Percentiles rank a stretch among this genome's conserved stretches.
Conservation (phyloP, 768 basidiomycete species). For the Saitozyma podzolica region DNA sequence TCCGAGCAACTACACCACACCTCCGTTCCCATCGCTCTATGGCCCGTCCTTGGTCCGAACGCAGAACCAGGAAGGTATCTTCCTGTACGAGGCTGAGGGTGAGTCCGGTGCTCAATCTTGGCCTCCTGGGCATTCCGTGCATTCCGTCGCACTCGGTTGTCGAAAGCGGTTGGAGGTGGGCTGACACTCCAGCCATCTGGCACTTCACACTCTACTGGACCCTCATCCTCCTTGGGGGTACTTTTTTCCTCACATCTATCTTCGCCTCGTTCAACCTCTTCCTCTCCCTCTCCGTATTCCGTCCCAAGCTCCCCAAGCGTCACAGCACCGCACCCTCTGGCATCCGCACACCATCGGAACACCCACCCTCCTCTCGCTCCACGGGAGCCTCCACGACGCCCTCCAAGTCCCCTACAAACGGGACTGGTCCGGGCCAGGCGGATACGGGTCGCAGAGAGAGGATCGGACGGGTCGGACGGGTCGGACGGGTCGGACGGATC, state of each 20-base stretch:
- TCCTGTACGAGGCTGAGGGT: conserved; percentile 47
- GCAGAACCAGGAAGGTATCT: conserved; percentile 27
- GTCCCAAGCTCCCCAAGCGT: neutral
- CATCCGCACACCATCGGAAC: neutral
- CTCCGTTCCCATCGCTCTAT: conserved; percentile 41
- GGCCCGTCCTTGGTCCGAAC: conserved; percentile 26
- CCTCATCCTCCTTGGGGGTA: conserved; percentile 23
- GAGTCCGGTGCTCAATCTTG: neutral
- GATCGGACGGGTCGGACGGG: neutral
- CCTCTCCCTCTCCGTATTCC: conserved; percentile 19
- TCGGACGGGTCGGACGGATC: neutral
- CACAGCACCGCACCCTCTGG: neutral
- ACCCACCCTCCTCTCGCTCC: neutral
- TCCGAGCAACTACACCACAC: conserved; percentile 35
- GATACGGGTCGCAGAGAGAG: neutral
- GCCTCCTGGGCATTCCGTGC: neutral
- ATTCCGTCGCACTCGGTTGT: neutral
- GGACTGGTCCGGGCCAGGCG: neutral
- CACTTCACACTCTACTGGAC: conserved; percentile 49
- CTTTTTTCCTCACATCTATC: conserved; percentile 33
- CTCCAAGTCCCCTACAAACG: conserved; percentile 1
- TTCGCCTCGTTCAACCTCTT: conserved; percentile 30
- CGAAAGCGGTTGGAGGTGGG: neutral
- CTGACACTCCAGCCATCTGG: conserved; percentile 37
- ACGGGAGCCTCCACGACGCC: neutral